These are phyloP conservation scores for Lactifluus piperatus DNA, from an alignment of 768 basidiomycete species.

Conservation along the genomic window DNA sequence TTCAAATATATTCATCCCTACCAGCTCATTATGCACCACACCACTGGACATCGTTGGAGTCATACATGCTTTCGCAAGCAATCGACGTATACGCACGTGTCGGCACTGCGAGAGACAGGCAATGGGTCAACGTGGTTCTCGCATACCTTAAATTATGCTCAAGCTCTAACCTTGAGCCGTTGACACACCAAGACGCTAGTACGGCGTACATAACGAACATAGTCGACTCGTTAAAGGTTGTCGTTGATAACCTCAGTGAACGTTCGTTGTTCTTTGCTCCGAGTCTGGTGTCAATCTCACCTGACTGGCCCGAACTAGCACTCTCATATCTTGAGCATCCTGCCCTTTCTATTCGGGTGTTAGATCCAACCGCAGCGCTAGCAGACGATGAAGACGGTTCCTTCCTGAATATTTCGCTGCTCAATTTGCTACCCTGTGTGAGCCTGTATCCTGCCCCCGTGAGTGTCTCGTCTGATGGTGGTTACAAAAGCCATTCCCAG, in stretches of 20 bases:
- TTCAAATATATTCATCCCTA: constrained; percentile 67
- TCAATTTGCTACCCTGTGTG: constrained; percentile 72
- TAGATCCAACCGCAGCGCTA: constrained; percentile 35
- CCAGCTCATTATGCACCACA: constrained; percentile 81
- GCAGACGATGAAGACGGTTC: constrained; percentile 61
- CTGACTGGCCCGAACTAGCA: constrained; percentile 35
- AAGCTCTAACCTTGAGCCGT: constrained; percentile 41
- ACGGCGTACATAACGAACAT: constrained; percentile 43
- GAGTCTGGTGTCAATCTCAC: background rate
- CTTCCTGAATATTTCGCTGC: constrained; percentile 47
- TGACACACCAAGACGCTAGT: constrained; percentile 45
- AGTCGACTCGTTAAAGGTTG: constrained; percentile 39
- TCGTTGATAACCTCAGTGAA: constrained; percentile 44
- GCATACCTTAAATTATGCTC: constrained; percentile 67
- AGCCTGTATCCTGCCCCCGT: constrained; percentile 24
- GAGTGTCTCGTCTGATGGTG: constrained; percentile 32
- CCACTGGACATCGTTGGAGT: constrained; percentile 72
- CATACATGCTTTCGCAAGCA: constrained; percentile 67
- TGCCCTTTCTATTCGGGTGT: constrained; percentile 45
- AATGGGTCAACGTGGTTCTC: constrained; percentile 75
- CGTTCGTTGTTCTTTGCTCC: constrained; percentile 31
- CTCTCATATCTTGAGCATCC: constrained; percentile 62
- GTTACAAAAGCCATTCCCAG: constrained; percentile 30
- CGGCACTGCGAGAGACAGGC: constrained; percentile 52
- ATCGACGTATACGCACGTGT: constrained; percentile 55